Conservation (phyloP, 129 eudicot species). For the Mikania micrantha region DNA sequence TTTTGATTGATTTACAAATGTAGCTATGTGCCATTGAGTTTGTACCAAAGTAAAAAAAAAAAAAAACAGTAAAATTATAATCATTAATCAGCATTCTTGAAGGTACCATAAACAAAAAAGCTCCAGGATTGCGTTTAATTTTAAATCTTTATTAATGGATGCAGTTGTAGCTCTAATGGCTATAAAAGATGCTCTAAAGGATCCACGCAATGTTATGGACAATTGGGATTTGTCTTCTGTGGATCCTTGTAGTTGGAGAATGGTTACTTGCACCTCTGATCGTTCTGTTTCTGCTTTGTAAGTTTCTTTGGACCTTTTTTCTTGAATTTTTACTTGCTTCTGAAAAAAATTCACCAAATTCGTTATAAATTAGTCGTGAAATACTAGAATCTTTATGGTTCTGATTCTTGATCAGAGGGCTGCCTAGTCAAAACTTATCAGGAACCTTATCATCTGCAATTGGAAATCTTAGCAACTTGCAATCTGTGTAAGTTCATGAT, state of each 20-base stretch:
- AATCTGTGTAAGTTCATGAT: constrained; percentile 65
- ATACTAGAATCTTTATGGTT: constrained; percentile 2
- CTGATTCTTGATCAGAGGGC: constrained; percentile 46
- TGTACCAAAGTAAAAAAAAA: no score
- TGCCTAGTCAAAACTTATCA: constrained; percentile 83
- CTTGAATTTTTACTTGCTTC: background rate
- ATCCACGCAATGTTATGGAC: constrained; percentile 83
- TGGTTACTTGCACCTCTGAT: constrained; percentile 81
- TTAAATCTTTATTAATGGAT: constrained; percentile 3
- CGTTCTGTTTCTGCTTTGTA: constrained; percentile 89
- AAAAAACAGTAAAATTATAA: background rate
- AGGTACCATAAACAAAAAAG: no score
- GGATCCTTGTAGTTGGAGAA: constrained; percentile 99
- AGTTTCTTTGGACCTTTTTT: constrained; percentile 23
- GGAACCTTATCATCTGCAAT: constrained; percentile 84
- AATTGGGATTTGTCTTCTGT: constrained; percentile 93
- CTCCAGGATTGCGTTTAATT: no score
- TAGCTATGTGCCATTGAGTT: constrained; percentile 4
- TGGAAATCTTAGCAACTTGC: constrained; percentile 83
- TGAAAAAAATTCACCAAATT: background rate
- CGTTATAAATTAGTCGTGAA: background rate
- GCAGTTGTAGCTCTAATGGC: constrained; percentile 95
- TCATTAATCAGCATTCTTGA: constrained; percentile 3
- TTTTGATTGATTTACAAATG: background rate
- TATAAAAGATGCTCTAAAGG: constrained; percentile 58